A percentile compares a stretch with the other conserved stretches of the same genome.
Conservation (phyloP, 495 filamentous ascomycete species). For the Talaromyces liani region DNA sequence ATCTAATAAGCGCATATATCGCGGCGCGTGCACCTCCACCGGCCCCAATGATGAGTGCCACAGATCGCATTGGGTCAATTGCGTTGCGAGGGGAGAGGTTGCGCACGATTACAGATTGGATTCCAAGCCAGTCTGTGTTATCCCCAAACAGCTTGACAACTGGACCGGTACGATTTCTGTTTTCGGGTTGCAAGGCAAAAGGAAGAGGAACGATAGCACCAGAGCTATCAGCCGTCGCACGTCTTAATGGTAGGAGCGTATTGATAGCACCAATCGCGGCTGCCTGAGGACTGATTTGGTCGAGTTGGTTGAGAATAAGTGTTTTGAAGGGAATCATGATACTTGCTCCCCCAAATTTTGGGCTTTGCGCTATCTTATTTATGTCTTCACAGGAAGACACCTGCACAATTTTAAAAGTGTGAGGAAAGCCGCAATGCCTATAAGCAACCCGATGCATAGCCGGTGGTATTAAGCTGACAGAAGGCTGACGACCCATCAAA, state of each 20-base stretch:
- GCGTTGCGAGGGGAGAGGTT: slow-evolving; percentile 73
- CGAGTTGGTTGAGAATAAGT: slow-evolving; percentile 58
- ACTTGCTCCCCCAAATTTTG: too few relatives aligned
- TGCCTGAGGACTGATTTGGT: slow-evolving; percentile 66
- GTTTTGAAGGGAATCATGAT: slow-evolving; percentile 64
- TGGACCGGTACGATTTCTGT: slow-evolving; percentile 55
- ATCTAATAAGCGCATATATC: slow-evolving; percentile 70
- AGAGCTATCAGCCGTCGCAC: neutral
- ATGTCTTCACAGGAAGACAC: too few relatives aligned
- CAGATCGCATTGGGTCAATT: slow-evolving; percentile 53
- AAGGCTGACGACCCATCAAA: too few relatives aligned
- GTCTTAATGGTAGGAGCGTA: slow-evolving; percentile 59
- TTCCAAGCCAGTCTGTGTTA: slow-evolving; percentile 82
- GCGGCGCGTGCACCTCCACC: slow-evolving; percentile 76
- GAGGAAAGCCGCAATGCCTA: too few relatives aligned
- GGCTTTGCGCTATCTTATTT: too few relatives aligned
- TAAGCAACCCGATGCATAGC: too few relatives aligned
- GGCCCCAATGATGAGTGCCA: slow-evolving; percentile 66
- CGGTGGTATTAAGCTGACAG: too few relatives aligned
- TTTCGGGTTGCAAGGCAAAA: slow-evolving; percentile 10
- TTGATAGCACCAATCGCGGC: slow-evolving; percentile 74
- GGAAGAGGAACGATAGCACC: neutral
- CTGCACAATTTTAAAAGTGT: too few relatives aligned
- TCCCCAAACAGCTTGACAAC: slow-evolving; percentile 66
- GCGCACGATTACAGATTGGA: slow-evolving; percentile 57